Conservation (phyloP, 768 basidiomycete genomes). For the Kwoniella botswanensis region DNA sequence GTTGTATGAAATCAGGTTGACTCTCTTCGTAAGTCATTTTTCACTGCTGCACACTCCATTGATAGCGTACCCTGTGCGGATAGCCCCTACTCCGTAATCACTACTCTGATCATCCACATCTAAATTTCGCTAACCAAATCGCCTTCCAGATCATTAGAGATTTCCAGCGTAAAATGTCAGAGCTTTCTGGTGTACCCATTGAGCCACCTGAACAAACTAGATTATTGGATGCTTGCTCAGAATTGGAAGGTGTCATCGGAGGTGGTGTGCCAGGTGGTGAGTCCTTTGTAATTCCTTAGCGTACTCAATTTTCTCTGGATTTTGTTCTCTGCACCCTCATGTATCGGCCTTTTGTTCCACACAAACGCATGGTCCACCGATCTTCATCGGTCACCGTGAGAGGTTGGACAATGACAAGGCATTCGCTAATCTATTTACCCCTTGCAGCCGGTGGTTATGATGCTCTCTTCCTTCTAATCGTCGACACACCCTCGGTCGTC, state of each 20-base stretch:
- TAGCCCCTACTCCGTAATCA: too few species aligned
- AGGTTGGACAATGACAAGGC: neutral
- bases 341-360: neutral
- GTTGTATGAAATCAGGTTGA: slow-evolving; percentile 1
- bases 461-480: slow-evolving; percentile 89
- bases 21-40: slow-evolving; percentile 13
- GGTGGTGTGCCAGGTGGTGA: slow-evolving; percentile 95
- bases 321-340: neutral
- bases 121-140: neutral
- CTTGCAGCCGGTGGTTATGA: slow-evolving; percentile 90
- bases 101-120: too few species aligned
- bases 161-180: slow-evolving; percentile 85
- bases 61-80: too few species aligned
- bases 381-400: neutral
- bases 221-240: slow-evolving; percentile 76
- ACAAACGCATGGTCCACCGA: too few species aligned
- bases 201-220: slow-evolving; percentile 86
- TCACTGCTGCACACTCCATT: too few species aligned
- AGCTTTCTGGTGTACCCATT: slow-evolving; percentile 75
- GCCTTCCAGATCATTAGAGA: slow-evolving; percentile 67
- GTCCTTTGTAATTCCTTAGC: slow-evolving; percentile 42
- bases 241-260: slow-evolving; percentile 80
- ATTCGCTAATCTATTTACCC: neutral
- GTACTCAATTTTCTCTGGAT: too few species aligned
- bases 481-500: slow-evolving; percentile 61